Conservation (phyloP, 192 early-diverging fungal species). For the Globomyces pollinis-pini region DNA sequence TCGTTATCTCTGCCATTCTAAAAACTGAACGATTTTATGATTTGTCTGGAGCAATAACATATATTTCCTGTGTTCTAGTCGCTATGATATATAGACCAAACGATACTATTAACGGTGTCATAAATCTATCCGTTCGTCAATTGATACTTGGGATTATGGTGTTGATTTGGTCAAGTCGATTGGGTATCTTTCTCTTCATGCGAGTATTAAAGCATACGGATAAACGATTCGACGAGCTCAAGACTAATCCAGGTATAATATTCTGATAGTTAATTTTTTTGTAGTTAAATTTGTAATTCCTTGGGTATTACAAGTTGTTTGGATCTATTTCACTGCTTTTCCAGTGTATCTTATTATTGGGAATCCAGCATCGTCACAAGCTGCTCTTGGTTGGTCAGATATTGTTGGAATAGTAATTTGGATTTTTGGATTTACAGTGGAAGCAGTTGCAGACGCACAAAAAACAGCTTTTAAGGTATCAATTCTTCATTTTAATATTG, state of each 20-base stretch:
- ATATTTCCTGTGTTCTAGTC: conserved; percentile 31
- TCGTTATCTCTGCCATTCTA: conserved; percentile 28
- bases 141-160: conserved; percentile 26
- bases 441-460: conserved; percentile 42
- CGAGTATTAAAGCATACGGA: conserved; percentile 12
- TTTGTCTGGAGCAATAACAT: conserved; percentile 37
- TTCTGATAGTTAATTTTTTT: too few relatives aligned
- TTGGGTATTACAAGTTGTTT: conserved; percentile 43
- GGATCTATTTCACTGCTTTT: conserved; percentile 47
- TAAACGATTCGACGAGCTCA: conserved; percentile 40
- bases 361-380: conserved; percentile 28
- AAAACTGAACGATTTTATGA: conserved; percentile 46
- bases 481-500: conserved; percentile 18
- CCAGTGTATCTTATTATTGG: conserved; percentile 35
- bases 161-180: conserved; percentile 30
- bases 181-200: conserved; percentile 40
- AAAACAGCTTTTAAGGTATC: conserved; percentile 24
- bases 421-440: conserved; percentile 36
- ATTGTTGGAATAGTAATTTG: conserved; percentile 34
- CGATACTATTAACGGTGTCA: background rate
- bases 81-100: conserved; percentile 31
- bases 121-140: conserved; percentile 24
- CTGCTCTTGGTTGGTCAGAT: conserved; percentile 23
- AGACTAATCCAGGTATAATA: conserved; percentile 32
- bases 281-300: conserved; percentile 31